A percentile compares a stretch with the other conserved stretches of the same genome.
These are phyloP conservation scores for Escovopsis weberi DNA, from an alignment of 2,329 filamentous ascomycete genomes.

Conservation along the genomic window DNA sequence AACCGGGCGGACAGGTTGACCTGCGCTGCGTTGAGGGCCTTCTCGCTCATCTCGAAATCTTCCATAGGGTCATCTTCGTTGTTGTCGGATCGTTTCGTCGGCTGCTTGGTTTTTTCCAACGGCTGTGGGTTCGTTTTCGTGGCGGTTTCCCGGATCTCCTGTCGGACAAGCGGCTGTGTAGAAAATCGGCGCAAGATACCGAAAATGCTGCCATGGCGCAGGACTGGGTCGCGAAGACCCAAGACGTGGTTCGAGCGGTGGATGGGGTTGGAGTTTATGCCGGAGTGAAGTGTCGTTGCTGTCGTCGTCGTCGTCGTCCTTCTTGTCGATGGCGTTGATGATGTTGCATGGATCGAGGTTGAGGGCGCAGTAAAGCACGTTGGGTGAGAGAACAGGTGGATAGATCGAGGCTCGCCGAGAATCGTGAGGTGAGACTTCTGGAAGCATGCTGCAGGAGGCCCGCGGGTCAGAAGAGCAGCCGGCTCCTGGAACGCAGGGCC, in stretches of 20 bases:
- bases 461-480: conserved; percentile 9
- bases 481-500: conserved; percentile 14
- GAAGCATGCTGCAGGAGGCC: conserved; percentile 8
- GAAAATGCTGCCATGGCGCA: conserved; percentile 4
- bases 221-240: conserved; percentile 1
- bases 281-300: no score
- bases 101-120: conserved; percentile 6
- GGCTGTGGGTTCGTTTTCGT: conserved; percentile 25
- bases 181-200: conserved; percentile 18
- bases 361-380: not conserved
- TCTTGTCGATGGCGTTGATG: no score
- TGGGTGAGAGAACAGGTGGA: not conserved
- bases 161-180: conserved; percentile 9
- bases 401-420: not conserved
- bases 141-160: conserved; percentile 13
- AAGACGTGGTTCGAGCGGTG: not conserved
- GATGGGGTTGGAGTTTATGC: no score
- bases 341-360: no score
- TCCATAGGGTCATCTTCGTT: conserved; percentile 20
- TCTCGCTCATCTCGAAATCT: conserved; percentile 56
- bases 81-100: conserved; percentile 16
- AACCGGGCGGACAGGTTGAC: conserved; percentile 80
- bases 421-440: not conserved
- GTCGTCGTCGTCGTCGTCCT: no score
- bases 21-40: conserved; percentile 72